Evolutionary conservation across 371 early-diverging fungal genomes (phyloP), one percentile per base, ranked within the genome.

Genomic region (Mycotypha africana): DNA sequence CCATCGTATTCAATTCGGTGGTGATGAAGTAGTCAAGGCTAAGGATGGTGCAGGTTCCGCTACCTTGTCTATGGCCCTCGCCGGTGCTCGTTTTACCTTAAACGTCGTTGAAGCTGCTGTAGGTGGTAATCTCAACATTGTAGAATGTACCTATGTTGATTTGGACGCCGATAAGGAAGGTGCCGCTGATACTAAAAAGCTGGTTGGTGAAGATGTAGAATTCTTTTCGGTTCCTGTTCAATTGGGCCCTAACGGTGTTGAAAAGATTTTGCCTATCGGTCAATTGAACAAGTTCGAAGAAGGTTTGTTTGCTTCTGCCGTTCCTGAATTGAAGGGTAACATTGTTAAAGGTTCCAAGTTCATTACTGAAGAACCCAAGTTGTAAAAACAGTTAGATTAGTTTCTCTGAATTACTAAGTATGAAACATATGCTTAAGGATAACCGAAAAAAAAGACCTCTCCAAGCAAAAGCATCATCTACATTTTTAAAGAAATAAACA

Each of bases 21-120:
- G 94, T 51, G 94, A 93, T 60, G 94, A 93, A 62, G 94, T 93
- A 44, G 91, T 93, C 60, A 86, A 91, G 74, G 94, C 94, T 47
- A 93, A 93, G 76, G 82, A 76, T 46, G 84, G 84, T 34, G 75
- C 79, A 33, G 84, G 84, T 28, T 84, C 82, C 23, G 91, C 93
- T 16, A 93, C 93, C 2, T 73, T 93, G 9, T 86, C 88, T 10
- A 91, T 93, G 93, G 92, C 93, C n/a, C 85, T 73, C 45, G 93
- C 93, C 42, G 93, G 89, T 50, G 88, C 89, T 25, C 85, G 87
- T 17, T 92, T 92, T 62, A 76, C 84, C 15, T 53, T 78, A 47
- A 70, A 78, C n/a, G 53, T 93, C 15, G 54, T 93, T 6, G 77
- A 85, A 4, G 89, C 91, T 9, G 60, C 74, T 16, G 70, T 83